phyloP scores from a whole-genome alignment of 164 flowering plant species.

The Chloranthus sessilifolius region DNA sequence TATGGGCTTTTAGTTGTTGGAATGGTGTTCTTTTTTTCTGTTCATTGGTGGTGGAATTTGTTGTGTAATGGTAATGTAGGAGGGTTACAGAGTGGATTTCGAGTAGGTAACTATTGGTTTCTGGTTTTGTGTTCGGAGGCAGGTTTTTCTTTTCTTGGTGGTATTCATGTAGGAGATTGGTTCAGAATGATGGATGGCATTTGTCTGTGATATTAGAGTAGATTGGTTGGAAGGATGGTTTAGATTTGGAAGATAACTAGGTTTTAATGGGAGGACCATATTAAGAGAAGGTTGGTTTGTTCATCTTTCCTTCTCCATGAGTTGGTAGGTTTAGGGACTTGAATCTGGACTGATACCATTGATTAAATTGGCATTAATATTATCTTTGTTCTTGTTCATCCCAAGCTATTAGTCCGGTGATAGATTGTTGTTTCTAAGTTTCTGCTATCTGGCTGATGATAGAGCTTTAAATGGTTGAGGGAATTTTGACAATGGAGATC shows the following conservation, averaged over 20 bases:
- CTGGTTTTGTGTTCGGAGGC: constrained; percentile 1
- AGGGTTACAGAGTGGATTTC: neutral
- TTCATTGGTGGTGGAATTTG: neutral
- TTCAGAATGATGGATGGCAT: neutral
- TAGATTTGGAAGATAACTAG: neutral
- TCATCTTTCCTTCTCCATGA: constrained; percentile 3
- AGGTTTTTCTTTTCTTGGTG: neutral
- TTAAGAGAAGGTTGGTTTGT: neutral
- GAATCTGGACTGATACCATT: constrained; percentile 13
- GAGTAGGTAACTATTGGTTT: too few relatives aligned
- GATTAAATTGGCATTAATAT: constrained; percentile 2
- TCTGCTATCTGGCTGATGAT: too few relatives aligned
- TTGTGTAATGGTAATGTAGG: neutral
- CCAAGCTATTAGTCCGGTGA: too few relatives aligned
- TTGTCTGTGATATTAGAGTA: neutral
- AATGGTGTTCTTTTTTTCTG: neutral
- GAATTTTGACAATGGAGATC: too few relatives aligned
- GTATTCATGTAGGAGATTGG: constrained; percentile 11
- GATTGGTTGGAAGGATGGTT: neutral
- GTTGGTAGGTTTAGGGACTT: neutral
- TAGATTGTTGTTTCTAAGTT: too few relatives aligned
- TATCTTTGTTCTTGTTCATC: too few relatives aligned
- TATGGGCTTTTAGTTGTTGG: neutral
- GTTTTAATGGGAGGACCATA: neutral
- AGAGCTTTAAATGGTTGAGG: too few relatives aligned